These are phyloP conservation scores for Euphorbia tirucalli DNA, from an alignment of 345 rosid genomes.

Conservation along the genomic window DNA sequence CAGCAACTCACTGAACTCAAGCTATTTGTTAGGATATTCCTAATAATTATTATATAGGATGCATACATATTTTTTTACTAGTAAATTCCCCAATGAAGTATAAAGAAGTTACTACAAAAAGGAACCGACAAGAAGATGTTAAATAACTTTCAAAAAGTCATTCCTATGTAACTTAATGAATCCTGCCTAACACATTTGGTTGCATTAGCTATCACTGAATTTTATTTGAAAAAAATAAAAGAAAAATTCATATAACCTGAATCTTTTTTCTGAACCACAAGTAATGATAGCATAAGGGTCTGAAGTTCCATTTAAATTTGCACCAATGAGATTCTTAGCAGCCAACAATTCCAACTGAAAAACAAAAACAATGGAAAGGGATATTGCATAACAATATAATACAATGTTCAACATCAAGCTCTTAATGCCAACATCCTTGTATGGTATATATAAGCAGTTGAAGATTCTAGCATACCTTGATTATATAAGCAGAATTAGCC, in stretches of 20 bases:
- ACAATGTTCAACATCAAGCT: background rate
- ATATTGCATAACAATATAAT: background rate
- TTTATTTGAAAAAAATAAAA: background rate
- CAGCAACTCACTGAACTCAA: background rate
- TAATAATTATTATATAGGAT: background rate
- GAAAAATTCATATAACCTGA: conserved; percentile 59
- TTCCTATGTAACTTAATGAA: background rate
- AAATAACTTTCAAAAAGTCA: background rate
- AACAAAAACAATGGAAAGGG: background rate
- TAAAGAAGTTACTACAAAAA: background rate
- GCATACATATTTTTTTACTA: background rate
- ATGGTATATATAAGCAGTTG: background rate
- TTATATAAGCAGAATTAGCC: conserved; percentile 66
- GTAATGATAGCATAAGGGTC: conserved; percentile 98
- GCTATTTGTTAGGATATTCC: background rate
- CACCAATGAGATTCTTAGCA: conserved; percentile 95
- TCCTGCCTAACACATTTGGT: background rate
- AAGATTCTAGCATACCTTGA: conserved; percentile 47
- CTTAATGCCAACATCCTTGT: background rate
- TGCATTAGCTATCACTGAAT: background rate
- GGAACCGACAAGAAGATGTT: background rate
- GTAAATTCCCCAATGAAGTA: background rate
- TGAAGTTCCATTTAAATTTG: conserved; percentile 93
- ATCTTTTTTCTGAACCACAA: conserved; percentile 91
- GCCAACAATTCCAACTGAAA: conserved; percentile 88